Conservation (phyloP, 495 filamentous ascomycete genomes). For the Neurospora tetraspora region DNA sequence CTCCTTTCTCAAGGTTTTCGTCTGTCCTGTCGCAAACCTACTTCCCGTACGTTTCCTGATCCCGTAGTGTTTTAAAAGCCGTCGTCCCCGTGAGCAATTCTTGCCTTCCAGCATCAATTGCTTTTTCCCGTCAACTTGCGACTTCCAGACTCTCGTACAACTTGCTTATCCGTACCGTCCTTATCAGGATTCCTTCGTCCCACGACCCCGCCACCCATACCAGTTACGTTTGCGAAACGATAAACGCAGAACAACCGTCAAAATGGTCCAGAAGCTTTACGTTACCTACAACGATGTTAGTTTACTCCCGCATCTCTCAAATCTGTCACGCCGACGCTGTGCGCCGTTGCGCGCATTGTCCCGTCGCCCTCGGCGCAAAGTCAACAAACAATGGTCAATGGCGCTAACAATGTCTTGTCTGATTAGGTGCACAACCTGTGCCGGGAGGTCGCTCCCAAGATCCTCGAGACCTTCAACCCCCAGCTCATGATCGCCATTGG, state of each 20-base stretch:
- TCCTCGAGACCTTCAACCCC: slow-evolving; percentile 75
- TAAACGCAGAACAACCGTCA: slow-evolving; percentile 13
- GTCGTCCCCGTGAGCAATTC: neutral
- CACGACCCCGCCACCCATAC: neutral
- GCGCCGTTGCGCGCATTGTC: neutral
- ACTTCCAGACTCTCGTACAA: neutral
- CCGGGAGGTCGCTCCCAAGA: slow-evolving; percentile 66
- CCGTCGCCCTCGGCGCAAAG: neutral
- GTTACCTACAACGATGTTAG: slow-evolving; percentile 92
- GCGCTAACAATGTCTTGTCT: neutral
- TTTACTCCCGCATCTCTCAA: neutral
- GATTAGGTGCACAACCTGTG: slow-evolving; percentile 91
- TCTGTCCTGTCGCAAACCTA: neutral
- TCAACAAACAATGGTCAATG: neutral
- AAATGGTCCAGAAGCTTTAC: slow-evolving; percentile 83
- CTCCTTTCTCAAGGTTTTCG: neutral
- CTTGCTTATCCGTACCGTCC: neutral
- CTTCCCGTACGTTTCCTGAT: neutral
- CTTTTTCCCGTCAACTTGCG: neutral
- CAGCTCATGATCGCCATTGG: slow-evolving; percentile 99
- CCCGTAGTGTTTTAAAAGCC: neutral
- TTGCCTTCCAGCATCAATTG: neutral
- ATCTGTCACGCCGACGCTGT: neutral
- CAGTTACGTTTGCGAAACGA: neutral
- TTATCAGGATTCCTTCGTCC: neutral